These are phyloP conservation scores for Melastoma malabathricum DNA, from an alignment of 345 rosid species.

Conservation along the genomic window DNA sequence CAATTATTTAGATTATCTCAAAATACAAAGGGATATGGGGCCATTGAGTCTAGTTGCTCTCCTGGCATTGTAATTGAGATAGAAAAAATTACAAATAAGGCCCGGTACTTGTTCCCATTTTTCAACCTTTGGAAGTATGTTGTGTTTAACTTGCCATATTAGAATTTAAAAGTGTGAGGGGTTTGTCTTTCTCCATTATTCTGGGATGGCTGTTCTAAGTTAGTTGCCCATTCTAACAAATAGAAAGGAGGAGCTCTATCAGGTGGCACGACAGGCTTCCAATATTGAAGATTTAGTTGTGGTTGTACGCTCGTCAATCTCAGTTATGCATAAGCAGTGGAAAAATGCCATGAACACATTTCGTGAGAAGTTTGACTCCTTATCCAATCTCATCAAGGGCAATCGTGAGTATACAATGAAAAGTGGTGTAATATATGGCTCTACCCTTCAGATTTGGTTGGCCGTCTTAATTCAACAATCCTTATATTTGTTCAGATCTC, in stretches of 20 bases:
- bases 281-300: slow-evolving; percentile 73
- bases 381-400: slow-evolving; percentile 50
- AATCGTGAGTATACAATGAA: slow-evolving; percentile 39
- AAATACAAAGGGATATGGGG: too few relatives aligned
- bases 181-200: too few relatives aligned
- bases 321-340: slow-evolving; percentile 83
- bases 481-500: slow-evolving; percentile 33
- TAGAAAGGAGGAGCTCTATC: slow-evolving; percentile 90
- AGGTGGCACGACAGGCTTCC: slow-evolving; percentile 88
- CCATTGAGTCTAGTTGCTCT: too few relatives aligned
- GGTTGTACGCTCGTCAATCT: slow-evolving; percentile 57
- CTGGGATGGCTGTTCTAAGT: neutral
- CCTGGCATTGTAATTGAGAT: too few relatives aligned
- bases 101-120: too few relatives aligned
- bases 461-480: slow-evolving; percentile 2
- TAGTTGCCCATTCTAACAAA: slow-evolving; percentile 2
- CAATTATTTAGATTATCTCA: too few relatives aligned
- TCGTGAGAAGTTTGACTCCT: slow-evolving; percentile 66
- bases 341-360: slow-evolving; percentile 69
- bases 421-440: neutral
- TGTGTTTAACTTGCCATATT: too few relatives aligned
- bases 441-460: neutral
- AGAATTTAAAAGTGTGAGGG: too few relatives aligned
- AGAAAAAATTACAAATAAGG: too few relatives aligned
- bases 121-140: too few relatives aligned